Base-by-base conservation (phyloP, 2,329 filamentous ascomycete genomes). In the Cladophialophora bantiana region DNA sequence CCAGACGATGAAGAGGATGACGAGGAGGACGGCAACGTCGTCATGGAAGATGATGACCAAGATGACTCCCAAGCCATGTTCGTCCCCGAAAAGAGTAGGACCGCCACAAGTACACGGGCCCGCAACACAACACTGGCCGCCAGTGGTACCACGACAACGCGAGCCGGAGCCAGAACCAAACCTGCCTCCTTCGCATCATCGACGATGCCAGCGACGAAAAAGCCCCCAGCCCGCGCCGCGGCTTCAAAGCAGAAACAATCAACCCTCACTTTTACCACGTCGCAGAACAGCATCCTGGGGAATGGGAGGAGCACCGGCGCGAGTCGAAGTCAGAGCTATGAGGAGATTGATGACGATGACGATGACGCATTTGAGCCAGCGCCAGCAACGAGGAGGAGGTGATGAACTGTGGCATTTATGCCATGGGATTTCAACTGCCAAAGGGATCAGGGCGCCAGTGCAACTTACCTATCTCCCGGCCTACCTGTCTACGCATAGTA, bases 331-430 rank as follows among this genome's bases (percentile, higher is more conserved):
- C 40, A 73, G 73, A 62, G 72, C 74, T 53, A 72, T 76, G 38
- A 75, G 76, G 35, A 68, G 48, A 57, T 67, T 56, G 38, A 72
- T 63, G 45, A 68, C 42, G 67, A 73, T 55, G 66, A 72, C 76
- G 40, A 78, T 73, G 81, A 83, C 74, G 81, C 79, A 12, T 83
- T 83, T 75, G 81, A 83, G 70, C 78, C 80, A n/a, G 70, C 71
- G 26, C 70, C 72, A 35, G 59, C 74, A 12, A 66, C 67, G 12
- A 70, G 70, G 64, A 73, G 71, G 36, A 66, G 62, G 35, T 63
- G 68, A 20, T 70, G 61, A 68, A 42, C 18, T 20, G 7, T 50
- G 18, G 18, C 20, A 26, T 50, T 3, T 26, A 26, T 2, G 26
- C 26, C 2, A 26, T 26, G 26, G 26, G 26, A 26, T 26, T n/a